Base-by-base conservation (phyloP, 352 stramenopile genomes). In the Phytopythium oedochilum region DNA sequence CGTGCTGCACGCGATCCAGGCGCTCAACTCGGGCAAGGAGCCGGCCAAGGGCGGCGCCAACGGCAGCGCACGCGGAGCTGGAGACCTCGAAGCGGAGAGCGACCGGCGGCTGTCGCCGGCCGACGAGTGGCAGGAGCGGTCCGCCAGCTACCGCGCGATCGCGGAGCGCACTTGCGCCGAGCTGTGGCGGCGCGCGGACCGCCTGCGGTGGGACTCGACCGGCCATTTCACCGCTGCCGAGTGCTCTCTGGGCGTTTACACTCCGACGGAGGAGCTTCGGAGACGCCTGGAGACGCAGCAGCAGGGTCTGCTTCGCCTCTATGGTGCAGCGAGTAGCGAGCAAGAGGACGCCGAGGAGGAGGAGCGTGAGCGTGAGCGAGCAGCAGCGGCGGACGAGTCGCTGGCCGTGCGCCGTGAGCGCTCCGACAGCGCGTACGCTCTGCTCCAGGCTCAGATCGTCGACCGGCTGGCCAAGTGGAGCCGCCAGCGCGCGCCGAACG, bases 111-210 rank as follows among this genome's bases (percentile, higher is more conserved):
- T 73, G 20, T 55, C 64, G 11, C 47, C 57, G 14, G 52, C 40
- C 1, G 70, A 86, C 12, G 71, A 81, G 44, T 88, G 78, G 78
- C 34, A 20, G 2, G 68, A 83, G 39, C 66, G 78, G 18, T 76
- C 66, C 4, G 55, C 45, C 3, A 82, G 66, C 53, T 86, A 88
- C 43, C 64, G 75, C 36, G 66, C 56, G 25, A 78, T 88, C 26
- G 75, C 71, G 4, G 8, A 38, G 3, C 64, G 75, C 17, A 54
- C 61, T 10, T 34, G 48, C 10, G 50, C 73, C 11, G 63, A 68
- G 15, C 51, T 86, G 36, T 58, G 57, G 40, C 57, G 47, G 5
- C 59, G 61, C 2, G 56, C 47, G 2, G 59, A 71, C 40, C 75
- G 75, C 17, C 47, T 61, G 42, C 78, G 75, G 1, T 86, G 78